phyloP scores from a whole-genome alignment of 495 filamentous ascomycete species.

The Penicillium canariense region DNA sequence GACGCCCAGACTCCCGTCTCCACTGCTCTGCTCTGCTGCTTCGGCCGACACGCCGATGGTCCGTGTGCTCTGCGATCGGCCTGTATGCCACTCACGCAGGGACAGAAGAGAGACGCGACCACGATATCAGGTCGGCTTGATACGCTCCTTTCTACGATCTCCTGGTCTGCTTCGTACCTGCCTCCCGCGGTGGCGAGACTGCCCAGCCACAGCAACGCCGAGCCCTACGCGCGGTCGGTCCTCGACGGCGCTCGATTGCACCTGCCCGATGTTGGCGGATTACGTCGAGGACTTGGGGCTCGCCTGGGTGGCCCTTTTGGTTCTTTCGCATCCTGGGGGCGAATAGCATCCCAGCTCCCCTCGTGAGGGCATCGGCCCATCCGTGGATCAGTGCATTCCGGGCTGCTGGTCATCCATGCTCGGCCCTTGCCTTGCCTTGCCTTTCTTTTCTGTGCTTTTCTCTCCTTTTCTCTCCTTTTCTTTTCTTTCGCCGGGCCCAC shows the following conservation, averaged over 20 bases:
- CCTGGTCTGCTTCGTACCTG: no score
- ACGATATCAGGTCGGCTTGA: no score
- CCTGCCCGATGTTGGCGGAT: not conserved
- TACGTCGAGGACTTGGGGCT: constrained; percentile 8
- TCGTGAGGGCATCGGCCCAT: not conserved
- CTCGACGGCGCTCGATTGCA: not conserved
- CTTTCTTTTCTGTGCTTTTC: no score
- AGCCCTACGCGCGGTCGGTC: not conserved
- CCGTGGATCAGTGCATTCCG: constrained; percentile 1
- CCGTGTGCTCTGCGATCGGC: constrained; percentile 1
- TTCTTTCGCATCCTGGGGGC: not conserved
- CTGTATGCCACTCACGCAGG: not conserved
- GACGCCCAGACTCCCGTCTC: no score
- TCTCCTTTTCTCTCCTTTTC: no score
- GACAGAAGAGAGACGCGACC: not conserved
- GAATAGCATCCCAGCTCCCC: not conserved
- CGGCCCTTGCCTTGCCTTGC: not conserved
- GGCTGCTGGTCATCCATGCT: not conserved
- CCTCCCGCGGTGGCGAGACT: not conserved
- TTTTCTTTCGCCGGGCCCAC: no score
- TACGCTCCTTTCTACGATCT: no score
- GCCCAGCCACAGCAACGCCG: not conserved
- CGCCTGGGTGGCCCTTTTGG: not conserved
- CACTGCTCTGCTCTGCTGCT: not conserved
- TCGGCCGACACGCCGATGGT: constrained; percentile 16